Evolutionary conservation across 805 yeast genomes (phyloP), one percentile per base, ranked within the genome.

Genomic region (Saccharomyces jurei): DNA sequence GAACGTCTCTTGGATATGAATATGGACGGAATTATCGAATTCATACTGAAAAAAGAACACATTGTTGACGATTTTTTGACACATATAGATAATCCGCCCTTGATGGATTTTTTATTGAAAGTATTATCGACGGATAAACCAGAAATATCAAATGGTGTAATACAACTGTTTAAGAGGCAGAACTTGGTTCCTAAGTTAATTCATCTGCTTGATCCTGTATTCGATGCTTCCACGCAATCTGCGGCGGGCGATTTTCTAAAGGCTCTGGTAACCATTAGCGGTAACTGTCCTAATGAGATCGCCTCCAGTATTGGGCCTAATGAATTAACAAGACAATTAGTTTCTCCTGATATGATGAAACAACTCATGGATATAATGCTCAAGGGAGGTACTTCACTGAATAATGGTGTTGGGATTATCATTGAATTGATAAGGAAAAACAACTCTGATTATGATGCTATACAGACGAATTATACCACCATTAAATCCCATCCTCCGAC

Each of bases 231-330:
- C 48, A 83, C 83, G 50, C 98, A 94, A 69, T 84, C 94, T 17
- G 96, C 98, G 0, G 95, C 96, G 0, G 95, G 96, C 25, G 99
- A 94, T 67, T 94, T 94, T 66, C 74, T 94, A 52, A 94, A 94
- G 67, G 97, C 98, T 0, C 83, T 94, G 63, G 87, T 94, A 36
- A 86, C 97, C 2, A 88, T 94, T 31, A 89, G 97, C 47, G 96
- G 97, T 6, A 94, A 92, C 65, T 90, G 87, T 6, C 89, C 87
- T 56, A 87, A 89, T 49, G 89, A 89, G 55, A 86, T 84, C 61
- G 87, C 89, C 48, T 87, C 96, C 2, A 87, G 96, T 9, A 88
- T 94, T 53, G 99, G 99, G 1, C 98, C 99, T 1, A 94, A 94
- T 66, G 97, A 89, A 66, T 76, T 94, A 41, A 89, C 97, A 2